phyloP scores from a whole-genome alignment of 192 early-diverging fungal genomes.

The Backusella liffmaniae region DNA sequence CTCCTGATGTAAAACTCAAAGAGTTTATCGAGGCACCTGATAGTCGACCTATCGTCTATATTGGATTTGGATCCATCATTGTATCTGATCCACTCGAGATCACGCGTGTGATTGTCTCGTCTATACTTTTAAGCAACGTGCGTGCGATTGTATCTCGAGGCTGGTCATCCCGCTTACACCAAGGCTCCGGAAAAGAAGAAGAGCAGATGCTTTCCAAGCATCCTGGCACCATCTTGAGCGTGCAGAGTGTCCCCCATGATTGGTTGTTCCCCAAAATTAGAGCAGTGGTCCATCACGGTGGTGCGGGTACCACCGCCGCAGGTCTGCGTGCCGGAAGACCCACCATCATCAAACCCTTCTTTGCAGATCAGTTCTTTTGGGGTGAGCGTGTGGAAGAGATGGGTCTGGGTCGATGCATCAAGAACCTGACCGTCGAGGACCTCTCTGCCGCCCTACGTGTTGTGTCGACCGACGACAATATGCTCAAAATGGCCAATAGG shows the following conservation, averaged over 20 bases:
- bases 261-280: constrained; percentile 69
- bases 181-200: constrained; percentile 23
- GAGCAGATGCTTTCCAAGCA: constrained; percentile 26
- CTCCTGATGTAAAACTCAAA: constrained; percentile 49
- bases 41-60: constrained; percentile 58
- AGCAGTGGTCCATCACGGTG: constrained; percentile 77
- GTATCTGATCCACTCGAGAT: constrained; percentile 66
- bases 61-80: constrained; percentile 79
- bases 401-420: constrained; percentile 58
- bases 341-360: constrained; percentile 72
- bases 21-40: constrained; percentile 53
- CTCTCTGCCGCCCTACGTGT: constrained; percentile 47
- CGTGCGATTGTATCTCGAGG: constrained; percentile 71
- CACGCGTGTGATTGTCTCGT: constrained; percentile 61
- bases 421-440: constrained; percentile 53
- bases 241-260: constrained; percentile 73
- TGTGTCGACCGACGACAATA: constrained; percentile 56
- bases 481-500: constrained; percentile 44
- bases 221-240: constrained; percentile 51
- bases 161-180: constrained; percentile 59
- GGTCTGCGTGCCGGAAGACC: constrained; percentile 72
- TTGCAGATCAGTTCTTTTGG: constrained; percentile 74
- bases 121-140: constrained; percentile 59
- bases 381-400: constrained; percentile 63
- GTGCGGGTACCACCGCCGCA: constrained; percentile 73